Conservation (phyloP, 176 grass and related monocot genomes). For the Carex myosuroides region DNA sequence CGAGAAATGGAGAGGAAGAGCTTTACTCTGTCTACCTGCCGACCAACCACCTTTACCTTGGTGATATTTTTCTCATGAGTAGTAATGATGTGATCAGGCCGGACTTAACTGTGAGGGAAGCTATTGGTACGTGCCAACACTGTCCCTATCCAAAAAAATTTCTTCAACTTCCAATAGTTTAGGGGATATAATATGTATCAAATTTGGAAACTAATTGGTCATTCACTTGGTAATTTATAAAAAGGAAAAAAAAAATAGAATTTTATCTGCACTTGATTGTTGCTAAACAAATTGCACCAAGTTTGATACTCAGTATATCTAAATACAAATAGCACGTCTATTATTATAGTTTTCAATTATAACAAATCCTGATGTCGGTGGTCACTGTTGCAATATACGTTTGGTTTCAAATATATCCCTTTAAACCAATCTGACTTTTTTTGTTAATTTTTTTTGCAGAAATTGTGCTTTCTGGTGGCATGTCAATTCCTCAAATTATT, state of each 20-base stretch:
- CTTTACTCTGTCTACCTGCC: conserved; percentile 63
- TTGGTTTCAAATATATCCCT: neutral
- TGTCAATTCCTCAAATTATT: conserved; percentile 51
- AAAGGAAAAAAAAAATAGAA: neutral
- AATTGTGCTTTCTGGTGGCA: conserved; percentile 70
- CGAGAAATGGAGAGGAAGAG: conserved; percentile 35
- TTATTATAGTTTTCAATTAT: neutral
- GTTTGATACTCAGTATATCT: neutral
- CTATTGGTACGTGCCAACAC: conserved; percentile 38
- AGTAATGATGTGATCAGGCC: conserved; percentile 47
- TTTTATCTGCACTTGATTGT: neutral
- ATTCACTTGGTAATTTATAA: neutral
- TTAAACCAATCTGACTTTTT: neutral
- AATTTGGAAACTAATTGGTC: neutral
- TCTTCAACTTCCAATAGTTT: neutral
- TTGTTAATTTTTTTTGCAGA: conserved; percentile 25
- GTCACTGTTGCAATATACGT: neutral
- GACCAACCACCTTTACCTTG: conserved; percentile 73
- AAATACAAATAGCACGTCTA: neutral
- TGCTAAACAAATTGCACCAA: neutral
- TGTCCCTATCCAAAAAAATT: neutral
- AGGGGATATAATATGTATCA: neutral
- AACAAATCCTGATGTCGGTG: neutral
- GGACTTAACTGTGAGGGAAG: conserved; percentile 60
- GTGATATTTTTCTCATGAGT: conserved; percentile 65